A percentile compares a stretch with the other conserved stretches of the same genome.
phyloP scores from a whole-genome alignment of 805 yeast genomes.

The Yarrowia osloensis region DNA sequence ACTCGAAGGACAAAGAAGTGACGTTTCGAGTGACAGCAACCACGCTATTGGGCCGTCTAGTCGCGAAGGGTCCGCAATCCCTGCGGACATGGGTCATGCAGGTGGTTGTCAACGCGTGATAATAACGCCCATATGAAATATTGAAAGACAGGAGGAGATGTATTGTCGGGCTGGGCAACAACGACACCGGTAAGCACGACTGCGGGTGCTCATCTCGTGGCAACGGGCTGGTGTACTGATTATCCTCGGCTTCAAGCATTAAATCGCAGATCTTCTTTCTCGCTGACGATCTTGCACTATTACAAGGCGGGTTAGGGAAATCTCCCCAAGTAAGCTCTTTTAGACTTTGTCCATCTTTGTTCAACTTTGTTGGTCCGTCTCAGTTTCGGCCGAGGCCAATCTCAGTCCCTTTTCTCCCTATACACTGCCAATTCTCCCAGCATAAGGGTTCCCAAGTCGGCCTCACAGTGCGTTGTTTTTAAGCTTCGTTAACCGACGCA shows the following conservation, averaged over 20 bases:
- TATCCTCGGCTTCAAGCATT: constrained; percentile 12
- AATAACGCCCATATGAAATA: background rate
- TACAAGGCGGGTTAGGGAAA: background rate
- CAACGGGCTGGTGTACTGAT: constrained; percentile 24
- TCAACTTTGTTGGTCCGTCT: background rate
- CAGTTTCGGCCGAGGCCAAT: background rate
- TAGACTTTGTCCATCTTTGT: background rate
- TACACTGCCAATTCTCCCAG: background rate
- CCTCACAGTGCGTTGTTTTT: background rate
- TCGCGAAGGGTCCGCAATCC: background rate
- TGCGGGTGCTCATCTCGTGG: constrained; percentile 4
- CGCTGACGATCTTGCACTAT: background rate
- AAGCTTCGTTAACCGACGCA: background rate
- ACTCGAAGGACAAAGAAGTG: background rate
- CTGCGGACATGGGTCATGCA: background rate
- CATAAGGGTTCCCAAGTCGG: background rate
- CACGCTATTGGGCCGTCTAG: background rate
- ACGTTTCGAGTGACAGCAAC: background rate
- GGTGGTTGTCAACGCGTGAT: background rate
- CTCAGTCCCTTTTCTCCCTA: background rate
- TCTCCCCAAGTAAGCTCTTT: background rate
- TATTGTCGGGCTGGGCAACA: background rate
- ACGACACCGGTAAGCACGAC: background rate
- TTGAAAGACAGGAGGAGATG: background rate
- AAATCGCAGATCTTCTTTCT: constrained; percentile 3